Evolutionary conservation across 257 asterid genomes (phyloP), one percentile per base, ranked within the genome.

Genomic region (Capsicum pubescens): DNA sequence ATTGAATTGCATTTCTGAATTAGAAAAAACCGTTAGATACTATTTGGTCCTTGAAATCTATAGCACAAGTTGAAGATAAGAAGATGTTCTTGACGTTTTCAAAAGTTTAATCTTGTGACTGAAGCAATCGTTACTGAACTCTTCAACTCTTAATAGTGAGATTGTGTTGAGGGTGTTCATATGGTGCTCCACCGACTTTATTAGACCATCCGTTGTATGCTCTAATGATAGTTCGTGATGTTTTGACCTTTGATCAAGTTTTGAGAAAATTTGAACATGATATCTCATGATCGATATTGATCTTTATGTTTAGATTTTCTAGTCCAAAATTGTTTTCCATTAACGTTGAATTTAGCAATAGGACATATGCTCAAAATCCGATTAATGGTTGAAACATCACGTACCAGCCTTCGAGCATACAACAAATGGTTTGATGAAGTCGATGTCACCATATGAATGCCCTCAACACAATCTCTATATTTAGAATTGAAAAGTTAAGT

Each of bases 31-130:
- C 8, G 3, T 86, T 72, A 82, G 79, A 83, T 60, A 60, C 12
- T 5, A 17, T 60, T 4, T 84, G 84, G 85, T 35, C 83, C 6
- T 21, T 36, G 52, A 56, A 66, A 0, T n/a, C 39, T 9, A 78
- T 55, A 14, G 81, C 74, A 3, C 68, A 80, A 1, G 63, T 16
- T 7, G 82, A 86, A 0, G 85, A 86, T 26, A 66, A 87, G 80
- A 74, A 83, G 4, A 3, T 86, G 26, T 86, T 84, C 50, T 46
- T 86, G 59, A 86, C 87, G 4, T 86, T 84, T 36, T 86, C 89
- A 0, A 12, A 82, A 3, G 89, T 87, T 1, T 84, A 84, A 84
- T 46, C 77, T 81, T 5, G 87, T 81, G 68, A 72, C 86, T 19
- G 44, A 39, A 39, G 5, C 44, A 39, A 4, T 3, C 3, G 44